A percentile compares a stretch with the other conserved stretches of the same genome.
These are phyloP conservation scores for Vinca minor DNA, from an alignment of 257 asterid species.

Conservation along the genomic window DNA sequence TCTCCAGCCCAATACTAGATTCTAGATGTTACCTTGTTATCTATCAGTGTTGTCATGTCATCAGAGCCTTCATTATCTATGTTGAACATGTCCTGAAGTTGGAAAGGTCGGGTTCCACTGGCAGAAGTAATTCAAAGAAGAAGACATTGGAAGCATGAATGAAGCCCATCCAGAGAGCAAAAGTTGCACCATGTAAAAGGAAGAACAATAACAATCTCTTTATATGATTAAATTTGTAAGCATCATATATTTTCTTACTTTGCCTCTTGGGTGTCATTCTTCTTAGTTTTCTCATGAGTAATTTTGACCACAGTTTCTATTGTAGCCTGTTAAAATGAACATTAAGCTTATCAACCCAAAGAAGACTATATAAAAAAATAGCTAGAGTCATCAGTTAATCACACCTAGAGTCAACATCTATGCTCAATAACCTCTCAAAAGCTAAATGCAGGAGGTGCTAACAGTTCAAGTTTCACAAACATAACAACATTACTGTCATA, in stretches of 20 bases:
- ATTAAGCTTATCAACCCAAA: slow-evolving; percentile 7
- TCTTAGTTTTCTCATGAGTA: slow-evolving; percentile 73
- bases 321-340: slow-evolving; percentile 51
- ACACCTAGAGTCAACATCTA: background rate
- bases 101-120: slow-evolving; percentile 68
- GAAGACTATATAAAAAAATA: background rate
- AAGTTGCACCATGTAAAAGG: background rate
- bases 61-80: slow-evolving; percentile 70
- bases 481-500: background rate
- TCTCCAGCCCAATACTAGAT: background rate
- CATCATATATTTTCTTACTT: slow-evolving; percentile 42
- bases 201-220: background rate
- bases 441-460: background rate
- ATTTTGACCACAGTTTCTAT: slow-evolving; percentile 85
- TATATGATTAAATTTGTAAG: background rate
- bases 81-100: slow-evolving; percentile 69
- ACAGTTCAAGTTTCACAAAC: background rate
- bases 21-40: slow-evolving; percentile 46
- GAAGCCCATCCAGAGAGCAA: background rate
- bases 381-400: background rate
- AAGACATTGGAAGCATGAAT: slow-evolving; percentile 3
- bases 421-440: background rate
- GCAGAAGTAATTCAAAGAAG: slow-evolving; percentile 15
- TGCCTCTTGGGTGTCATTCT: slow-evolving; percentile 64
- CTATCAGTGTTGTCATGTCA: slow-evolving; percentile 63